A percentile compares a stretch with the other conserved stretches of the same genome.
phyloP scores from a whole-genome alignment of 495 filamentous ascomycete species.

The Jackrogersella minutella region DNA sequence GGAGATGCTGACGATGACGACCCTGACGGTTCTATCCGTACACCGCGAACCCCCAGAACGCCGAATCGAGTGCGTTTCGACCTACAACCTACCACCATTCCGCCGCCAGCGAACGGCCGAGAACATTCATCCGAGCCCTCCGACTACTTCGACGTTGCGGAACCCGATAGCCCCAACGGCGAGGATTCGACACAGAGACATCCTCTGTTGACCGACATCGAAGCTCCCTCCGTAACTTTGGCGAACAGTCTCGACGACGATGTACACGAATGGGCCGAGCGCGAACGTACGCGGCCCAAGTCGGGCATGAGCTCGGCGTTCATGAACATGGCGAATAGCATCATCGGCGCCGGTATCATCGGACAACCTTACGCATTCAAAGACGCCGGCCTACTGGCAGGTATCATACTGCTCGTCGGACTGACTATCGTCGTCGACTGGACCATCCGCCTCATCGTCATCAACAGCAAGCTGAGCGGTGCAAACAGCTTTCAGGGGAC shows the following conservation, averaged over 20 bases:
- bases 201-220: slow-evolving; percentile 84
- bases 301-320: slow-evolving; percentile 65
- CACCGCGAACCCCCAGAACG: slow-evolving; percentile 74
- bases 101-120: slow-evolving; percentile 40
- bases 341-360: slow-evolving; percentile 98
- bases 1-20: slow-evolving; percentile 35
- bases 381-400: slow-evolving; percentile 85
- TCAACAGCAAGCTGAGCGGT: slow-evolving; percentile 94
- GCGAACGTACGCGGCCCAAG: slow-evolving; percentile 57
- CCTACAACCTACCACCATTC: slow-evolving; percentile 60
- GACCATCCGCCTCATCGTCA: slow-evolving; percentile 95
- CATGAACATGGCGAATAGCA: slow-evolving; percentile 99
- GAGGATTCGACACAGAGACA: slow-evolving; percentile 56
- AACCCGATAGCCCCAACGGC: slow-evolving; percentile 49
- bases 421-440: slow-evolving; percentile 91
- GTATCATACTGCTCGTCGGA: slow-evolving; percentile 76
- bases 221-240: slow-evolving; percentile 87
- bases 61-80: slow-evolving; percentile 90
- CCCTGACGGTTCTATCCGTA: slow-evolving; percentile 48
- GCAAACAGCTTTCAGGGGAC: slow-evolving; percentile 93
- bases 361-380: slow-evolving; percentile 95
- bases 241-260: slow-evolving; percentile 60
- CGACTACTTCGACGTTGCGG: slow-evolving; percentile 52
- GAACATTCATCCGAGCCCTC: slow-evolving; percentile 43
- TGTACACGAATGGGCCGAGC: slow-evolving; percentile 51